Evolutionary conservation across 805 yeast species (phyloP).

Genomic region (Yarrowia sp.): DNA sequence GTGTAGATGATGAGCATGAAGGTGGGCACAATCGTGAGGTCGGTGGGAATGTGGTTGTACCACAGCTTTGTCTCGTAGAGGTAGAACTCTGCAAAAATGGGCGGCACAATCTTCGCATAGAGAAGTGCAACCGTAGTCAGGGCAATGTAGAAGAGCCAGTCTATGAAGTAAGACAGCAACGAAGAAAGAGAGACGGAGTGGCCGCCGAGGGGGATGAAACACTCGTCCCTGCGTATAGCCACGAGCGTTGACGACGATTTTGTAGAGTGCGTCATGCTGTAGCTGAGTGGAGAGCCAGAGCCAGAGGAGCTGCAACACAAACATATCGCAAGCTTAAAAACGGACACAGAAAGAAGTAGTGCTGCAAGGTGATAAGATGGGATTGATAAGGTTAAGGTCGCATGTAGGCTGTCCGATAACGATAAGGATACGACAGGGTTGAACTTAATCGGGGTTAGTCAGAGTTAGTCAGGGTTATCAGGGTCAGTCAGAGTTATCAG

Average conservation of each 20-base stretch:
- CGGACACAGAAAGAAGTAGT: neutral
- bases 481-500: no score
- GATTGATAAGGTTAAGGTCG: constrained; percentile 5
- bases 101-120: neutral
- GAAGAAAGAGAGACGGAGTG: constrained; percentile 13
- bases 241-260: constrained; percentile 14
- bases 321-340: neutral
- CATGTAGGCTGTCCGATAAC: constrained; percentile 2
- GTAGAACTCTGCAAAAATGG: constrained; percentile 14
- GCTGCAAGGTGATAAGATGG: neutral
- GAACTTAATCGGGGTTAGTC: neutral
- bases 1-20: constrained; percentile 9
- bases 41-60: constrained; percentile 17
- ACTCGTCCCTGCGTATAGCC: constrained; percentile 30
- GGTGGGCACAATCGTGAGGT: constrained; percentile 14
- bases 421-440: neutral
- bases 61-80: neutral
- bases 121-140: constrained; percentile 7
- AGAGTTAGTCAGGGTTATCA: no score
- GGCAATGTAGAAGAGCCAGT: constrained; percentile 15
- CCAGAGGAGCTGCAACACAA: no score
- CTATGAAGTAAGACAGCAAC: neutral
- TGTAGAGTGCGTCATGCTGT: constrained; percentile 8
- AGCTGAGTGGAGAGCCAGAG: constrained; percentile 4
- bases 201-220: constrained; percentile 2